phyloP scores from a whole-genome alignment of 257 asterid species.

The Gynochthodes officinalis region DNA sequence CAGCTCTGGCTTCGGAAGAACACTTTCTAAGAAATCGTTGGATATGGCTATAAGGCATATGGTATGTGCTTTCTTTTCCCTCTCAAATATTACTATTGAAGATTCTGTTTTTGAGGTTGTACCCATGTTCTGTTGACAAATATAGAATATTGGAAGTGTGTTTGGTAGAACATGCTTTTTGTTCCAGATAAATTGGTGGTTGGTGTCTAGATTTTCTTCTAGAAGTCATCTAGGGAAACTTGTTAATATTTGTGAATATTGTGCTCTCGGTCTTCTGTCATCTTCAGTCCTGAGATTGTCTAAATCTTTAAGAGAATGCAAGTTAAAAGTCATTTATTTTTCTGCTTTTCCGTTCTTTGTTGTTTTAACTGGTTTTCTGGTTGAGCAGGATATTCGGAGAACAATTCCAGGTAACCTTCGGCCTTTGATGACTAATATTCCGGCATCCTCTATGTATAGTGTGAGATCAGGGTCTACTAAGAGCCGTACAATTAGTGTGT shows the following conservation, averaged over 20 bases:
- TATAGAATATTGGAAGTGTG: background rate
- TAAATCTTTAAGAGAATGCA: background rate
- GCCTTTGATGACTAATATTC: constrained; percentile 82
- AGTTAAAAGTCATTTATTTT: background rate
- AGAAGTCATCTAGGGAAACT: background rate
- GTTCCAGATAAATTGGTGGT: too few species aligned
- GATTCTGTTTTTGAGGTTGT: background rate
- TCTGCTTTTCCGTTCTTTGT: background rate
- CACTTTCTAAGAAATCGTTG: constrained; percentile 88
- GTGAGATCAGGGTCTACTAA: constrained; percentile 81
- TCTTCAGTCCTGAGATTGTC: background rate
- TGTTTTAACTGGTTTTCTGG: background rate
- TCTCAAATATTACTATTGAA: background rate
- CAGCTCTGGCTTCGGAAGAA: constrained; percentile 90
- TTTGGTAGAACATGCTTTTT: background rate
- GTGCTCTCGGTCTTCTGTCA: background rate
- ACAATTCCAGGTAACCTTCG: constrained; percentile 75
- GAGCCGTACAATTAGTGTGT: constrained; percentile 59
- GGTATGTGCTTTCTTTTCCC: constrained; percentile 47
- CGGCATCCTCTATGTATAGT: constrained; percentile 92
- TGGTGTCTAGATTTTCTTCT: background rate
- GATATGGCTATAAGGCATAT: constrained; percentile 99
- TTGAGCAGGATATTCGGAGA: constrained; percentile 82
- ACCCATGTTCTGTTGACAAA: background rate
- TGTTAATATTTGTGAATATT: background rate